Evolutionary conservation across 148 eudicot species (phyloP).

Genomic region (Diospyros kaki): DNA sequence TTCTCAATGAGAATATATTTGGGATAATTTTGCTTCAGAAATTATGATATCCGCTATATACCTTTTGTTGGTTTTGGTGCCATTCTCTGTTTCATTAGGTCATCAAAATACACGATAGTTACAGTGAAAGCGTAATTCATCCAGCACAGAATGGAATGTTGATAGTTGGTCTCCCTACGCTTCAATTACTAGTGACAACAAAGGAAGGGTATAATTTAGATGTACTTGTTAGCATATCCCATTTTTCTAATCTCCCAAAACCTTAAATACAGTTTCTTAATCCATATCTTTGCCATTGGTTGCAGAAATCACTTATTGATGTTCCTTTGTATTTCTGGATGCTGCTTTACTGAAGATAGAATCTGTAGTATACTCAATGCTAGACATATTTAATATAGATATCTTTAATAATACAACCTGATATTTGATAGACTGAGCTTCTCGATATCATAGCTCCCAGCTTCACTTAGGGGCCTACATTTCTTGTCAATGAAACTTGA

Average conservation of each 20-base stretch:
- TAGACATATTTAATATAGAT: too few species aligned
- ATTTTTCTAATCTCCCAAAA: not conserved
- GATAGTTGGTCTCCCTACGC: not conserved
- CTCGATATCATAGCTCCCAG: too few species aligned
- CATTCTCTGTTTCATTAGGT: not conserved
- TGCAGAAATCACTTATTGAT: not conserved
- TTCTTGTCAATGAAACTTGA: not conserved
- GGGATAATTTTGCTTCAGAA: not conserved
- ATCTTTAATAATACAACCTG: too few species aligned
- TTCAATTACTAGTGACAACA: not conserved
- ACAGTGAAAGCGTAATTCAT: not conserved
- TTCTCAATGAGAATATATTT: too few species aligned
- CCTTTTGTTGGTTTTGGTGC: not conserved
- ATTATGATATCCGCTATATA: not conserved
- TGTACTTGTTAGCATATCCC: not conserved
- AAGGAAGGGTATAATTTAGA: not conserved
- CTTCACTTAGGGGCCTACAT: too few species aligned
- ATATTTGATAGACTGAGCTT: too few species aligned
- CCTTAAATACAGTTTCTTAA: not conserved
- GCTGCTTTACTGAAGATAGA: not conserved
- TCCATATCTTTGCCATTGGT: not conserved
- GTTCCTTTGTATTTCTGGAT: not conserved
- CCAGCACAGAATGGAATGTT: not conserved
- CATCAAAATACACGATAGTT: not conserved
- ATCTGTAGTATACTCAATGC: too few species aligned